Evolutionary conservation across 257 asterid species (phyloP).

Genomic region (Euphrasia confusa): DNA sequence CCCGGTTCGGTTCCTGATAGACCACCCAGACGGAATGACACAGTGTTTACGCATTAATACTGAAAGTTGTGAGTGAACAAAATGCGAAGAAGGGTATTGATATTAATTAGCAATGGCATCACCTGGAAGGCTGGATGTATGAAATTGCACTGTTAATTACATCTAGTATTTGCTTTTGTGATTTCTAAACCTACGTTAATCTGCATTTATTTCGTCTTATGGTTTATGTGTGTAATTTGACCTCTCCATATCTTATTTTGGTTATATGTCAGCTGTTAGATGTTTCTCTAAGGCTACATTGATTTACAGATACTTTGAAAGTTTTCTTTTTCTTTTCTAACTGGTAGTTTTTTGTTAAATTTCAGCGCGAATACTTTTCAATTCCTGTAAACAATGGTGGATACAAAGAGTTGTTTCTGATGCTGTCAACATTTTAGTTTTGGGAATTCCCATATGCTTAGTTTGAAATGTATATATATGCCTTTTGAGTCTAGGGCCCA

Average conservation of each 20-base stretch:
- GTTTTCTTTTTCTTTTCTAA: neutral
- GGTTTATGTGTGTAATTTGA: conserved; percentile 12
- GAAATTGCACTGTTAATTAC: conserved; percentile 3
- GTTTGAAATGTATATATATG: conserved; percentile 2
- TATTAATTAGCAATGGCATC: too few relatives aligned
- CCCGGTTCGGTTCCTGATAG: conserved; percentile 2
- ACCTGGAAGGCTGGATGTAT: neutral
- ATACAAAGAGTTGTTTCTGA: neutral
- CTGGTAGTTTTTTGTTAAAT: neutral
- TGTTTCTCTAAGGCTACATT: conserved; percentile 15
- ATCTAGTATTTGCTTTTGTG: conserved; percentile 14
- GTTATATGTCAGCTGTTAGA: conserved; percentile 3
- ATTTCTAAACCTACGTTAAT: neutral
- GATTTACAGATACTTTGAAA: conserved; percentile 5
- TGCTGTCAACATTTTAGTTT: neutral
- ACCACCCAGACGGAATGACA: conserved; percentile 6
- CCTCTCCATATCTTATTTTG: conserved; percentile 9
- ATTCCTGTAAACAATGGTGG: neutral
- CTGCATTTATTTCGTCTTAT: conserved; percentile 1
- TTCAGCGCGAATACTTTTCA: too few relatives aligned
- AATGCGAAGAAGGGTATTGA: too few relatives aligned
- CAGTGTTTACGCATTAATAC: neutral
- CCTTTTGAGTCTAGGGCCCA: neutral
- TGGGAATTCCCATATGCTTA: neutral
- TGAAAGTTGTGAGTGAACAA: neutral